Evolutionary conservation across 352 stramenopile genomes (phyloP).

Genomic region (Phytophthora hybrid): DNA sequence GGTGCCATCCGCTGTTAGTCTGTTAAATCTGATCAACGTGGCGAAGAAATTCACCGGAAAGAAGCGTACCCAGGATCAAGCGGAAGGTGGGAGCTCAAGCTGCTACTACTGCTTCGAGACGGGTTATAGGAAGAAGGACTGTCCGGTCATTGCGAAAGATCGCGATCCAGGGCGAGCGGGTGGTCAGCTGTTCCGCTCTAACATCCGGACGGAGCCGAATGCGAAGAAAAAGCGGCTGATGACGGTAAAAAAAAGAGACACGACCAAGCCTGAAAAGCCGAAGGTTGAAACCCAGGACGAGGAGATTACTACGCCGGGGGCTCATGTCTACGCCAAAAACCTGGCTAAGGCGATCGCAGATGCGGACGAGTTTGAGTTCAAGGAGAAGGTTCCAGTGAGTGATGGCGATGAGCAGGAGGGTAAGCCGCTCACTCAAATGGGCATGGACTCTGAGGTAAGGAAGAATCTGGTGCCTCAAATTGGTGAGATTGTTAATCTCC

Average conservation of each 20-base stretch:
- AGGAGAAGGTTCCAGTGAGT: neutral
- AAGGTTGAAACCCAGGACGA: neutral
- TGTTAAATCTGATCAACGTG: neutral
- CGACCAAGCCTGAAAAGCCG: neutral
- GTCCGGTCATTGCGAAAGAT: neutral
- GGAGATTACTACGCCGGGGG: too few species aligned
- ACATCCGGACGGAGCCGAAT: neutral
- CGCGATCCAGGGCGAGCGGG: neutral
- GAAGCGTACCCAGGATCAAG: neutral
- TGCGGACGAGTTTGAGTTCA: neutral
- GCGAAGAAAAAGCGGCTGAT: neutral
- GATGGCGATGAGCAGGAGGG: neutral
- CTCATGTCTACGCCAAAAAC: neutral
- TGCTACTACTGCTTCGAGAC: neutral
- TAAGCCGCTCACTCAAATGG: neutral
- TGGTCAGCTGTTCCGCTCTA: too few species aligned
- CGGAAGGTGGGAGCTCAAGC: neutral
- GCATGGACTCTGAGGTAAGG: neutral
- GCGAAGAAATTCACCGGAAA: neutral
- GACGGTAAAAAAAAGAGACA: neutral
- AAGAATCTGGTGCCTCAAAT: neutral
- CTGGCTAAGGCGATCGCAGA: neutral
- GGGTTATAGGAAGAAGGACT: neutral
- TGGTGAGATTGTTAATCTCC: slow-evolving; percentile 5
- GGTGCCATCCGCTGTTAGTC: too few species aligned